phyloP scores from a whole-genome alignment of 768 basidiomycete species.

The Tricholomella constricta region DNA sequence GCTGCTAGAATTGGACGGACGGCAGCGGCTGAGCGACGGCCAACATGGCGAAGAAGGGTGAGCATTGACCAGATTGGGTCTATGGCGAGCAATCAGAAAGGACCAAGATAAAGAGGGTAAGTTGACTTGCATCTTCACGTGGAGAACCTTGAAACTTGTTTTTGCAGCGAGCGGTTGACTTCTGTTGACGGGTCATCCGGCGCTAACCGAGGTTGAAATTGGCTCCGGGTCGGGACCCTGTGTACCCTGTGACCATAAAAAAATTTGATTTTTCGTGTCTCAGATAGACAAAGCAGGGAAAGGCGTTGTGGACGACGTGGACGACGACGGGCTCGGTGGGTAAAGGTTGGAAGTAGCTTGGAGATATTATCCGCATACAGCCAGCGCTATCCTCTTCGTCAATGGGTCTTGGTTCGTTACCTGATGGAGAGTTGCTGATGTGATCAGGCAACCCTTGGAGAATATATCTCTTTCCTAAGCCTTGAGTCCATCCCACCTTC shows the following conservation, averaged over 20 bases:
- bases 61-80: slow-evolving; percentile 15
- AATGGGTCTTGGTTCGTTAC: slow-evolving; percentile 4
- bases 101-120: background rate
- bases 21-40: slow-evolving; percentile 7
- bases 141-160: slow-evolving; percentile 1
- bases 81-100: slow-evolving; percentile 2
- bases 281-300: slow-evolving; percentile 1
- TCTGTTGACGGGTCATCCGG: slow-evolving; percentile 5
- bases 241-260: slow-evolving; percentile 21
- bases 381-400: background rate
- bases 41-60: slow-evolving; percentile 16
- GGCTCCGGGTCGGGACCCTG: slow-evolving; percentile 21
- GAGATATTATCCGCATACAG: background rate
- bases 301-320: background rate
- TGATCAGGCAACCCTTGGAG: slow-evolving; percentile 16
- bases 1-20: slow-evolving; percentile 4
- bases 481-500: slow-evolving; percentile 26
- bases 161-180: background rate
- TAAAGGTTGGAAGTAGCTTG: background rate
- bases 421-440: slow-evolving; percentile 19
- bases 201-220: slow-evolving; percentile 13
- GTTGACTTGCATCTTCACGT: slow-evolving; percentile 2
- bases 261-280: slow-evolving; percentile 6
- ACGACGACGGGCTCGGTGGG: background rate
- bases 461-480: slow-evolving; percentile 15